A percentile compares a stretch with the other conserved stretches of the same genome.
phyloP scores from a whole-genome alignment of 768 basidiomycete species.

The Lanmaoa rubissima region DNA sequence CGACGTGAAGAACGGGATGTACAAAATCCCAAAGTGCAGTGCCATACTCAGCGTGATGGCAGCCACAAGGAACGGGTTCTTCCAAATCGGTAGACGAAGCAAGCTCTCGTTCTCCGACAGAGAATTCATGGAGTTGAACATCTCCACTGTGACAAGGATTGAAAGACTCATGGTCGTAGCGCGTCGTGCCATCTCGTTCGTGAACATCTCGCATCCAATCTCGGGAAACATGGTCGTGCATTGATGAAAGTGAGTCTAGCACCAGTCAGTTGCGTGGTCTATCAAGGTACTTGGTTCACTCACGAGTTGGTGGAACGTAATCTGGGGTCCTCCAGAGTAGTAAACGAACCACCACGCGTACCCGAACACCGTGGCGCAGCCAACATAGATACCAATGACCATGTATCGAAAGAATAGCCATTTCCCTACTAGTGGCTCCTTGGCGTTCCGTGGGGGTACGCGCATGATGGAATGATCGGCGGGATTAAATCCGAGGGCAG shows the following conservation, averaged over 20 bases:
- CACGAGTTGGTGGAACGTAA: constrained; percentile 90
- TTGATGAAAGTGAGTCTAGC: constrained; percentile 93
- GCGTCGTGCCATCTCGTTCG: constrained; percentile 76
- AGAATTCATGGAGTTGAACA: constrained; percentile 99
- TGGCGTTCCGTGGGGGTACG: constrained; percentile 84
- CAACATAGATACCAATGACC: constrained; percentile 91
- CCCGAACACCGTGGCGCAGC: constrained; percentile 91
- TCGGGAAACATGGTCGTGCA: constrained; percentile 80
- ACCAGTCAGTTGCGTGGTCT: neutral
- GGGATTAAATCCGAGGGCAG: constrained; percentile 97
- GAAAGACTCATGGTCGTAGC: constrained; percentile 97
- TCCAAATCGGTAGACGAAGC: constrained; percentile 87
- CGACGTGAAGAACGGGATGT: constrained; percentile 92
- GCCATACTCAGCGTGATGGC: constrained; percentile 91
- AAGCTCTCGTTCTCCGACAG: constrained; percentile 96
- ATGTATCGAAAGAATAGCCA: constrained; percentile 98
- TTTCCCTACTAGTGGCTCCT: constrained; percentile 84
- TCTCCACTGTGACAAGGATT: constrained; percentile 92
- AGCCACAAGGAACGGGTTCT: constrained; percentile 88
- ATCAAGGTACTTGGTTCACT: constrained; percentile 32
- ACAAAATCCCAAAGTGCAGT: constrained; percentile 91
- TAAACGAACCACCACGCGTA: constrained; percentile 99
- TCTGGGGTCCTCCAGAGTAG: constrained; percentile 88
- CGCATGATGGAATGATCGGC: constrained; percentile 97
- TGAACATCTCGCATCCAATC: constrained; percentile 96